A percentile compares a stretch with the other conserved stretches of the same genome.
Evolutionary conservation across 1,139 yeast species (phyloP).

Genomic region (Yamadazyma epiphylla): DNA sequence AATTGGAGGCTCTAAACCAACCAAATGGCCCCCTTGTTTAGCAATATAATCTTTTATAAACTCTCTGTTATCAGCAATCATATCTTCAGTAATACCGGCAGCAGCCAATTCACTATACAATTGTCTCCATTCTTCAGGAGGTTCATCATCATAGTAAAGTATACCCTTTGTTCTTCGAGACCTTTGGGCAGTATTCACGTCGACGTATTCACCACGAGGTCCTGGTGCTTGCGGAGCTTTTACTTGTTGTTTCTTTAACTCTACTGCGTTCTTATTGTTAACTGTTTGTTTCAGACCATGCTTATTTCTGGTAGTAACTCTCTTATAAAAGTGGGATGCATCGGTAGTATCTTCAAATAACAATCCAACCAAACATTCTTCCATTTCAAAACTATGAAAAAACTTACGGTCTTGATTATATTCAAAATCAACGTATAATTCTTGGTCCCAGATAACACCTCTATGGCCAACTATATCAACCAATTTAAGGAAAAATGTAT

Average conservation of each 20-base stretch:
- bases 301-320: constrained; percentile 72
- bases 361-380: constrained; percentile 85
- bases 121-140: constrained; percentile 85
- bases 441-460: constrained; percentile 97
- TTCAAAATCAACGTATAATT: constrained; percentile 79
- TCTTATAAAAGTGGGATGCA: constrained; percentile 78
- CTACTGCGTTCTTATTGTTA: constrained; percentile 83
- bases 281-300: constrained; percentile 84
- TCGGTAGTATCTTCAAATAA: constrained; percentile 86
- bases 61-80: constrained; percentile 83
- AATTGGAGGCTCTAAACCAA: constrained; percentile 81
- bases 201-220: constrained; percentile 65
- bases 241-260: constrained; percentile 51
- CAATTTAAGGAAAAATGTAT: constrained; percentile 83
- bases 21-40: constrained; percentile 79
- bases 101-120: constrained; percentile 69
- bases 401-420: constrained; percentile 92
- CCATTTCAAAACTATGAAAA: constrained; percentile 92
- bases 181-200: constrained; percentile 51
- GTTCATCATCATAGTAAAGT: constrained; percentile 70
- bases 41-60: constrained; percentile 76
- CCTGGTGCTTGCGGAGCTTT: constrained; percentile 40
- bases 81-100: constrained; percentile 82
- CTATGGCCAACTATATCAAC: constrained; percentile 79
- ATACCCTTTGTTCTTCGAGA: constrained; percentile 55